Base-by-base conservation (phyloP, 495 filamentous ascomycete genomes). In the Xylaria acuta region DNA sequence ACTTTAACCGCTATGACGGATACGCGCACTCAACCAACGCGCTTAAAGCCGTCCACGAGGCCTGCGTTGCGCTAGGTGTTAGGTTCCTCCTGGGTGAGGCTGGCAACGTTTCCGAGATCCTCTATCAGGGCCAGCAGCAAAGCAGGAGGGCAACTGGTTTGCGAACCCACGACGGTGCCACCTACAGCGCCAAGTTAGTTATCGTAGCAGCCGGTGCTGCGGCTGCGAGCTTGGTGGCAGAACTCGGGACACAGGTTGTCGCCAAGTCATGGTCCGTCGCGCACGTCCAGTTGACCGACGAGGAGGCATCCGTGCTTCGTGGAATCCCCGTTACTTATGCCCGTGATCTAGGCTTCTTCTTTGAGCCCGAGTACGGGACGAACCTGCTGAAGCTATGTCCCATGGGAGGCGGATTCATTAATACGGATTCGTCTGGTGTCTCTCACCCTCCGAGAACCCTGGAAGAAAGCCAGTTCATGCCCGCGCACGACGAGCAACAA, bases 291-390 rank as follows among this genome's bases (percentile, higher is more conserved):
- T 82, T 90, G 7, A 87, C 82, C 0, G 80, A 83, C 32, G 81
- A 81, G 7, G 88, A 90, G 76, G 85, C 84, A 2, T 82, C 81
- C 3, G 69, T 73, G 18, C 80, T 90, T 7, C 82, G 83, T 11
- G 85, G 86, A 22, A 87, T 89, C 59, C 87, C 88, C 0, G 85
- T 88, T 1, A 86, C 83, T 5, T 87, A 88, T 66, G 84, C 81
- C 11, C 83, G 87, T 14, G 87, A 89, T 76, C 75, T 89, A 20
- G 87, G 87, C 0, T 89, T 89, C 79, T 87, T 89, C 75, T 90
- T 89, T 66, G 87, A 89, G 73, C 87, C 88, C 0, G 87, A 89
- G 73, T 83, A 80, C 1, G 82, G 83, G 74, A 88, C 86, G 0
- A 83, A 85, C 36, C 70, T 88, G 30, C 68, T 89, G 41, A 90